Base-by-base conservation (phyloP, 2,329 filamentous ascomycete genomes). In the Knufia petricola region DNA sequence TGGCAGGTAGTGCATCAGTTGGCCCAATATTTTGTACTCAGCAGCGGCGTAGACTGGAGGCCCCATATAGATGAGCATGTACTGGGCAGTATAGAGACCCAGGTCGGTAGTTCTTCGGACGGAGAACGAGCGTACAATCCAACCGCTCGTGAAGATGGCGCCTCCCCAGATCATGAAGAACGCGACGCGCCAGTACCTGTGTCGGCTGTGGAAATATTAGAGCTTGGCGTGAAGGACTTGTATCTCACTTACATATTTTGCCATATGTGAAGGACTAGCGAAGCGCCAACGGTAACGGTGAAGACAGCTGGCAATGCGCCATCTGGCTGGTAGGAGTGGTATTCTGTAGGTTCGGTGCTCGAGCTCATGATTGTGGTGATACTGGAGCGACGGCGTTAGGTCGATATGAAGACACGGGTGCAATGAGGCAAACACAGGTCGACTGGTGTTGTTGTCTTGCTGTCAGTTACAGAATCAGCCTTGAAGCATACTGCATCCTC, bases 21-120 rank as follows among this genome's bases (percentile, higher is more conserved):
- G 59, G 4, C 63, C 65, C 28, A 68, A 56, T 20, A 66, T 53
- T 46, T 63, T 64, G 51, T 67, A 67, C 31, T 64, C 64, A 3
- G 63, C 58, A 15, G 64, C 65, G 0, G 65, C 61, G 52, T 65
- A 68, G 26, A 67, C 58, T 1, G 65, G 65, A 7, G 64, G 65
- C 3, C 61, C 65, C 6, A 54, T 52, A 30, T 62, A 60, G 46
- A 67, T 60, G 47, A 66, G 61, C 12, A 66, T 49, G 7, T 54
- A 55, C 50, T 67, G 64, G 6, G 61, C 63, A 45, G 65, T 63
- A 41, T 61, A 67, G 12, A 67, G 49, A 13, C 59, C 52, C 17
- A 59, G 4, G 32, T 64, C 61, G 0, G 43, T 51, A 0, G 62
- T 57, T 3, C 36, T 8, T 8, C 63, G 46, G 47, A 60, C 62